These are phyloP conservation scores for Aspergillus floridensis DNA, from an alignment of 2,329 filamentous ascomycete genomes.

Conservation along the genomic window DNA sequence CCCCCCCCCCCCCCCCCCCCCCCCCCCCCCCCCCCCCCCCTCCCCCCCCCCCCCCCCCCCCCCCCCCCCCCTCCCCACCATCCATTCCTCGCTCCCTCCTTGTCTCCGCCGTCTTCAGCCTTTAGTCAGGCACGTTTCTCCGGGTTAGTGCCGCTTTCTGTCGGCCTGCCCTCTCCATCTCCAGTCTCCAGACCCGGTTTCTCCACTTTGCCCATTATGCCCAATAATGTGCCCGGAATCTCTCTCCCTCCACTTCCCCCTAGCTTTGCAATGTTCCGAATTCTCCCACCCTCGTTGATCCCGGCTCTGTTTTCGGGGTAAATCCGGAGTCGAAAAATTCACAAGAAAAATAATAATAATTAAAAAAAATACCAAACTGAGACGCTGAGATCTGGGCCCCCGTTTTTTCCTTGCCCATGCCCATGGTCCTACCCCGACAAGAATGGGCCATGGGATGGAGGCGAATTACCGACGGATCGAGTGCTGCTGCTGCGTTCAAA, in stretches of 20 bases:
- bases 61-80: no score
- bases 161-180: slow-evolving; percentile 8
- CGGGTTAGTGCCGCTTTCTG: no score
- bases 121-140: no score
- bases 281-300: slow-evolving; percentile 20
- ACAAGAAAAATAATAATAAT: no score
- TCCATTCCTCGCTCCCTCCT: not conserved
- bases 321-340: not conserved
- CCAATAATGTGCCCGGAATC: slow-evolving; percentile 18
- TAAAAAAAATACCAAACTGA: not conserved
- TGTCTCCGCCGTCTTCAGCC: not conserved
- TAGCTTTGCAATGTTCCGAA: slow-evolving; percentile 17
- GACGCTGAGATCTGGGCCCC: slow-evolving; percentile 32
- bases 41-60: no score
- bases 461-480: slow-evolving; percentile 14
- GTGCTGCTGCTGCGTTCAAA: not conserved
- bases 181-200: not conserved
- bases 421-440: slow-evolving; percentile 18
- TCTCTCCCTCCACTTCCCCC: slow-evolving; percentile 13
- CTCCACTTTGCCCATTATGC: slow-evolving; percentile 23
- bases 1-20: no score
- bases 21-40: no score
- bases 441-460: slow-evolving; percentile 13
- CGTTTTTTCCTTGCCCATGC: slow-evolving; percentile 19
- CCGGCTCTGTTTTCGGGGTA: not conserved